Evolutionary conservation across 2,329 filamentous ascomycete genomes (phyloP), one percentile per base, ranked within the genome.

Genomic region (Alternaria alternata): DNA sequence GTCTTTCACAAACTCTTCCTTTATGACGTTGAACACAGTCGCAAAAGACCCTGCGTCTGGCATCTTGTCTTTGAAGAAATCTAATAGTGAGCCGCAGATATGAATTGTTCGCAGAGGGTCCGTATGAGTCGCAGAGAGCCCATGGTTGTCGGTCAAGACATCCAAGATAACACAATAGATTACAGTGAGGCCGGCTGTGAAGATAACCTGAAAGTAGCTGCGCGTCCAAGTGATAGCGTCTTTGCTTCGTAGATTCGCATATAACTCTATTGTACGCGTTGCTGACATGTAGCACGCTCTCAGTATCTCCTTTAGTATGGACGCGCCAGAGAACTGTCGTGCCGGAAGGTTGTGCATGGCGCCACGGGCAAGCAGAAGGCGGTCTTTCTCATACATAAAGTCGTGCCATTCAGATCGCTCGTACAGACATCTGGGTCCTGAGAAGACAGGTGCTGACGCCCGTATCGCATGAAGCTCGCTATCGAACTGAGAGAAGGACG

Each of bases 201-300:
- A 83, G 3, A 84, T 77, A 47, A 80, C 78, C 51, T 84, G 82
- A 26, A 84, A 84, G 60, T 84, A 84, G 46, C 79, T 82, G n/a
- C 81, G 70, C 0, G 82, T 83, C 54, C 79, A 81, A 0, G 79
- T 82, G 36, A 83, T 80, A 12, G 74, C 70, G 2, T 70, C 70
- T 2, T 70, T 68, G 4, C 76, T 65, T 36, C 74, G 79, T 16
- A 84, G 64, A 5, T 64, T 62, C 4, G 75, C 75, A 60, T 83
- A 84, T 0, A 76, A 61, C 2, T 75, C 60, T 5, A 84, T 82
- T 0, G 79, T 74, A n/a, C 73, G 69, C 0, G 72, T 69, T 0
- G 81, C 80, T 8, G 72, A 79, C 4, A 72, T 57, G 0, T 81
- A 71, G 22, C 77, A 82, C 9, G 60, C 39, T 16, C 14, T 62